Conservation (phyloP, 441 rosid species). For the Euphorbia celastroides region DNA sequence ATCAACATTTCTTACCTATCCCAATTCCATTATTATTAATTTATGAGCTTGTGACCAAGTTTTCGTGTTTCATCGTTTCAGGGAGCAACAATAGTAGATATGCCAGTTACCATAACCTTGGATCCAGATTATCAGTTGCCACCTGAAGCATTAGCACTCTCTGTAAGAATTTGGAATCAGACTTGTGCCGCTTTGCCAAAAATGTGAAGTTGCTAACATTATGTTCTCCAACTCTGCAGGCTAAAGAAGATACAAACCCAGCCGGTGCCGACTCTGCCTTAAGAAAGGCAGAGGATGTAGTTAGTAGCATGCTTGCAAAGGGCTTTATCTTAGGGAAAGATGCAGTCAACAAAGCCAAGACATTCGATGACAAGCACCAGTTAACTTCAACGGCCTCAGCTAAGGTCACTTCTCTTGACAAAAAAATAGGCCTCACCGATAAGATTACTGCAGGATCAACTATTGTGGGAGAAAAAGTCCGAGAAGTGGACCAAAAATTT, state of each 20-base stretch:
- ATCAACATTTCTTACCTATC: background rate
- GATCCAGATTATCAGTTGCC: slow-evolving; percentile 72
- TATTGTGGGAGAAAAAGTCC: slow-evolving; percentile 60
- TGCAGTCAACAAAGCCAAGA: slow-evolving; percentile 65
- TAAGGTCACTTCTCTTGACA: slow-evolving; percentile 66
- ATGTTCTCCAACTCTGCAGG: slow-evolving; percentile 32
- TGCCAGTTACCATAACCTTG: slow-evolving; percentile 49
- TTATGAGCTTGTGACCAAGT: background rate
- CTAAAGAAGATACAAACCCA: slow-evolving; percentile 32
- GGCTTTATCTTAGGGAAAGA: slow-evolving; percentile 83
- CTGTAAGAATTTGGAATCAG: slow-evolving; percentile 27
- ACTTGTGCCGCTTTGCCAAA: background rate
- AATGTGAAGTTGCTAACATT: slow-evolving; percentile 8
- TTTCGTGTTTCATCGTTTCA: slow-evolving; percentile 32
- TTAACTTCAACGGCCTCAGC: slow-evolving; percentile 70
- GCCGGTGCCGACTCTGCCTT: slow-evolving; percentile 51
- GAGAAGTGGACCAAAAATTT: slow-evolving; percentile 81
- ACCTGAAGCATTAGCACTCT: slow-evolving; percentile 39
- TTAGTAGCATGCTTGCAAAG: slow-evolving; percentile 73
- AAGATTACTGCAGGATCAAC: slow-evolving; percentile 61
- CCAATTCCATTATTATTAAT: background rate
- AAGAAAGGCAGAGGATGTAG: slow-evolving; percentile 77
- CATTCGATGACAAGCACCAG: slow-evolving; percentile 75
- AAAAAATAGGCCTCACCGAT: slow-evolving; percentile 68
- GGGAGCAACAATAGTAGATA: slow-evolving; percentile 87